Conservation (phyloP, 805 yeast species). For the Zygotorulaspora florentina region DNA sequence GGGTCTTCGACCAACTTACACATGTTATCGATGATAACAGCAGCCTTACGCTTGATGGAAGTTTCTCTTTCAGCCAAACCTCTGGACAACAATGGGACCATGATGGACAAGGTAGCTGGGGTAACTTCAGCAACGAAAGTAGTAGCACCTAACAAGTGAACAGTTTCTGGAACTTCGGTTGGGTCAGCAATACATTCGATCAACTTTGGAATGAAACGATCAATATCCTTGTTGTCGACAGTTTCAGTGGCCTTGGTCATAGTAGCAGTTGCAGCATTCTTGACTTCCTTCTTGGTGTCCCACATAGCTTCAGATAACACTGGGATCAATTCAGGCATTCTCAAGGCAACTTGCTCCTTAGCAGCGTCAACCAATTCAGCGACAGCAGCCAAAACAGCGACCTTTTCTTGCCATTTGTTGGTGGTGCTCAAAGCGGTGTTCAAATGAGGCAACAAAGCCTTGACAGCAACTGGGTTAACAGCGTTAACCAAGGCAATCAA, state of each 20-base stretch:
- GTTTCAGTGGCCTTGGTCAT: slow-evolving; percentile 96
- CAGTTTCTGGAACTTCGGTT: slow-evolving; percentile 97
- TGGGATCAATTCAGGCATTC: slow-evolving; percentile 99
- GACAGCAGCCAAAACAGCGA: slow-evolving; percentile 80
- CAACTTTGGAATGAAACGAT: slow-evolving; percentile 96
- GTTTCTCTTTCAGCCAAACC: slow-evolving; percentile 99
- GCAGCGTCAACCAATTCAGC: slow-evolving; percentile 89
- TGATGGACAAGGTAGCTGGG: slow-evolving; percentile 97
- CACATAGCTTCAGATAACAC: slow-evolving; percentile 99
- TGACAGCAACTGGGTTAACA: slow-evolving; percentile 89
- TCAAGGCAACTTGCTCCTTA: slow-evolving; percentile 90
- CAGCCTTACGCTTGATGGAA: slow-evolving; percentile 98
- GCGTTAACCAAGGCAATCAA: slow-evolving; percentile 72
- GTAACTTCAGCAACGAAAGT: slow-evolving; percentile 99
- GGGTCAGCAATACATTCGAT: slow-evolving; percentile 96
- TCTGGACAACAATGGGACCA: slow-evolving; percentile 98
- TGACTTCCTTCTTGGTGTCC: slow-evolving; percentile 99
- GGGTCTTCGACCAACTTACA: slow-evolving; percentile 99
- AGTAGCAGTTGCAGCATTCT: slow-evolving; percentile 92
- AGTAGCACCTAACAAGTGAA: slow-evolving; percentile 98
- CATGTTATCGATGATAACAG: slow-evolving; percentile 99
- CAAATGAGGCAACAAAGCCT: slow-evolving; percentile 80
- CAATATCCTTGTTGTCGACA: slow-evolving; percentile 99
- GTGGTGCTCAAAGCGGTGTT: slow-evolving; percentile 62
- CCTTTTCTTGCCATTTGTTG: slow-evolving; percentile 98